Evolutionary conservation across 148 eudicot genomes (phyloP).

Genomic region (Persicaria maculosa): DNA sequence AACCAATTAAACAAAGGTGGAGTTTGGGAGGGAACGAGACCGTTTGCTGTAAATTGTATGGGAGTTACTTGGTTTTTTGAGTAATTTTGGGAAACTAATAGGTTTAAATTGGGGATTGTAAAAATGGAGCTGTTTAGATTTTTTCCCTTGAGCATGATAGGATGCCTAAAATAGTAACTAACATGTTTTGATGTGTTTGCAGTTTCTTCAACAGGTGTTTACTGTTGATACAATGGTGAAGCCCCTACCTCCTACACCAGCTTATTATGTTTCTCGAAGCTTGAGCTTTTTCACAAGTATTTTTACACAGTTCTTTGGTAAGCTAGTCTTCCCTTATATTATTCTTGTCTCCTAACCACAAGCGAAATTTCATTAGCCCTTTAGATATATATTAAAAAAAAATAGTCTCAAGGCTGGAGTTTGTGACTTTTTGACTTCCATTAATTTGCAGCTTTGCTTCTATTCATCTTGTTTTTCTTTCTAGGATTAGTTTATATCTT

Average conservation of each 20-base stretch:
- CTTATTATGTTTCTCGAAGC: conserved; percentile 72
- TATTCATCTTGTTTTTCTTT: not conserved
- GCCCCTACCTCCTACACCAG: conserved; percentile 88
- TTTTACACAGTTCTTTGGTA: conserved; percentile 93
- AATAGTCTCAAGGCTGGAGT: too few relatives aligned
- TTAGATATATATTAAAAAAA: too few relatives aligned
- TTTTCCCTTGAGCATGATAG: not conserved
- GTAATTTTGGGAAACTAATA: too few relatives aligned
- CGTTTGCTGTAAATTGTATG: too few relatives aligned
- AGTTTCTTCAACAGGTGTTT: conserved; percentile 89
- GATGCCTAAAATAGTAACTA: not conserved
- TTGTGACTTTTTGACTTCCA: not conserved
- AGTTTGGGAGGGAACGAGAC: too few relatives aligned
- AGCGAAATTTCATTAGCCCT: not conserved
- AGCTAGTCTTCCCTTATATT: conserved; percentile 16
- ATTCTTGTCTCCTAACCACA: not conserved
- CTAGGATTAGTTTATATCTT: not conserved
- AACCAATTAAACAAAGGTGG: too few relatives aligned
- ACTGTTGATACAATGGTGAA: conserved; percentile 84
- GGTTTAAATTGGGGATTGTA: too few relatives aligned
- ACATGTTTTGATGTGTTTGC: conserved; percentile 20
- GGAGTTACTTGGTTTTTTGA: too few relatives aligned
- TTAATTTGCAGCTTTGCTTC: not conserved
- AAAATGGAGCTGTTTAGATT: not conserved
- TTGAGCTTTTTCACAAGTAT: conserved; percentile 91